Evolutionary conservation across 2,329 filamentous ascomycete species (phyloP).

Genomic region (Kalaharituber pfeilii): DNA sequence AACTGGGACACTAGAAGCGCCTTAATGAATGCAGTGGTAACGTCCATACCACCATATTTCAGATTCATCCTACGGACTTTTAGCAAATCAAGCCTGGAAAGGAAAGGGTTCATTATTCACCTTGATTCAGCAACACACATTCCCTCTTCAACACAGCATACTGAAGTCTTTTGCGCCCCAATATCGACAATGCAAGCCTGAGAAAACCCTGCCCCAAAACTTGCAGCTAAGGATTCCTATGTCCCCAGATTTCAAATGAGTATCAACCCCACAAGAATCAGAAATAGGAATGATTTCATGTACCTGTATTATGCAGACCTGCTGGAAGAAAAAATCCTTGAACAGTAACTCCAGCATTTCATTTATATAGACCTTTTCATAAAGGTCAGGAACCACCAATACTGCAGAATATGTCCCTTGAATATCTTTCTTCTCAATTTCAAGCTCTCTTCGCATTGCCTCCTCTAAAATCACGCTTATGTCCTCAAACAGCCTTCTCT

Average conservation of each 20-base stretch:
- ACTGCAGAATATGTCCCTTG: constrained; percentile 40
- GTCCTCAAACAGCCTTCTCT: constrained; percentile 67
- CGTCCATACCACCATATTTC: constrained; percentile 81
- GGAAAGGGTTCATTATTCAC: not conserved
- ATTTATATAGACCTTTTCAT: constrained; percentile 84
- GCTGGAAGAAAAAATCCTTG: constrained; percentile 73
- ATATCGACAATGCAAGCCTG: constrained; percentile 91
- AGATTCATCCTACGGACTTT: constrained; percentile 47
- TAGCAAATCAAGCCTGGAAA: no score
- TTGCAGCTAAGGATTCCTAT: constrained; percentile 72
- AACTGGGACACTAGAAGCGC: constrained; percentile 98
- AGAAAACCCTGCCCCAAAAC: constrained; percentile 87
- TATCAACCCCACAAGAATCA: no score
- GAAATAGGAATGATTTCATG: no score
- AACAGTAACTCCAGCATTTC: constrained; percentile 70
- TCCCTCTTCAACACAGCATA: constrained; percentile 92
- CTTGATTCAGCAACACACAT: constrained; percentile 88
- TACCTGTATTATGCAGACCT: constrained; percentile 77
- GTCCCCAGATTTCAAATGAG: no score
- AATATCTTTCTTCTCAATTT: constrained; percentile 63
- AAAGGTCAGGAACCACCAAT: constrained; percentile 97
- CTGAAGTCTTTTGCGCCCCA: constrained; percentile 90
- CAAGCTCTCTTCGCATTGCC: constrained; percentile 70
- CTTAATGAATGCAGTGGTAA: constrained; percentile 86
- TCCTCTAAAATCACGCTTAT: constrained; percentile 75